Percentiles rank a stretch among this genome's conserved stretches.
These are phyloP conservation scores for Areca catechu DNA, from an alignment of 176 grass and related monocot genomes.

Conservation along the genomic window DNA sequence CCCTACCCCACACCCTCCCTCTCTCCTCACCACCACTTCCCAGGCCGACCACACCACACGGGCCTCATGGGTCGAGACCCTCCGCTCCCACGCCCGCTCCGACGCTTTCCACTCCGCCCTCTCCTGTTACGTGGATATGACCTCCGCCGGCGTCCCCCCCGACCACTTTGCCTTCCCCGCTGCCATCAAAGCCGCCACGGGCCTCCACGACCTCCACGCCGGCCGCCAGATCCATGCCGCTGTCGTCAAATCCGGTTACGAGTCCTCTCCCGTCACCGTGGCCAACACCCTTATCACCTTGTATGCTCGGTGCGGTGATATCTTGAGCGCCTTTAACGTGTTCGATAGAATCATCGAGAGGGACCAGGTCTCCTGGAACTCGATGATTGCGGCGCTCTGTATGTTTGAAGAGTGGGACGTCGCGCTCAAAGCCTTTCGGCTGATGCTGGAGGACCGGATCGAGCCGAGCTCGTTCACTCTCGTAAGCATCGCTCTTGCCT, in stretches of 20 bases:
- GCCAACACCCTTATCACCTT: conserved; percentile 52
- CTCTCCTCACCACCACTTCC: background rate
- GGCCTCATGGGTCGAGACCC: conserved; percentile 27
- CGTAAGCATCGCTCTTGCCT: conserved; percentile 61
- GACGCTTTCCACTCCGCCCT: conserved; percentile 34
- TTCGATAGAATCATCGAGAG: conserved; percentile 32
- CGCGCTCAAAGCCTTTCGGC: conserved; percentile 39
- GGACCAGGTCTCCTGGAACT: conserved; percentile 70
- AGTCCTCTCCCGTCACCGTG: conserved; percentile 29
- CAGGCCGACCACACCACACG: background rate
- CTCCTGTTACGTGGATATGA: conserved; percentile 40
- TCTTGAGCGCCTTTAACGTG: conserved; percentile 38
- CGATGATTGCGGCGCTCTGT: conserved; percentile 60
- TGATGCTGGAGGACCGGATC: conserved; percentile 36
- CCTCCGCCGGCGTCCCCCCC: conserved; percentile 19
- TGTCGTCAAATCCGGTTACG: conserved; percentile 20
- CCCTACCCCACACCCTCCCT: conserved; percentile 5
- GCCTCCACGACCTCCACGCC: conserved; percentile 20
- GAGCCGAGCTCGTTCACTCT: conserved; percentile 69
- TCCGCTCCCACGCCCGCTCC: conserved; percentile 34
- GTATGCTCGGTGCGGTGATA: conserved; percentile 51
- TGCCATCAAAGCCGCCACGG: conserved; percentile 45
- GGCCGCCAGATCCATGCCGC: conserved; percentile 46
- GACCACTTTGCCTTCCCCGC: conserved; percentile 61
- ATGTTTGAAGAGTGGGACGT: conserved; percentile 40